Conservation (phyloP, 257 asterid species). For the Solanum chaucha region DNA sequence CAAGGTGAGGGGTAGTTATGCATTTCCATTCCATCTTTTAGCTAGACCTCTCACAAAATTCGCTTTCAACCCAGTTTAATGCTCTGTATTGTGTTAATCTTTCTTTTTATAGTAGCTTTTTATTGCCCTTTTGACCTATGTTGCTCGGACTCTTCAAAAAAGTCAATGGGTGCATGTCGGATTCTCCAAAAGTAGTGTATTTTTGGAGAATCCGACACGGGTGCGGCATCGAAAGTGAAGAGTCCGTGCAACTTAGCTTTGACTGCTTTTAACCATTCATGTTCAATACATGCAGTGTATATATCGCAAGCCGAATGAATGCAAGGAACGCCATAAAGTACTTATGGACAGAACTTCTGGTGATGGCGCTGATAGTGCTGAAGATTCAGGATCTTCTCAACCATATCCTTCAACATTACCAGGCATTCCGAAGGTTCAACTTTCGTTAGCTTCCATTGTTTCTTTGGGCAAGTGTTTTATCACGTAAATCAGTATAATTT, state of each 20-base stretch:
- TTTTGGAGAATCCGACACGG: too few relatives aligned
- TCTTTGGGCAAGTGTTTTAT: not conserved
- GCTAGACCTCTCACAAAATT: not conserved
- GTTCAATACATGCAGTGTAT: slow-evolving; percentile 36
- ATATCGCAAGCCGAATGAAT: slow-evolving; percentile 87
- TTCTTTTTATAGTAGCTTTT: not conserved
- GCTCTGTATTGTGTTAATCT: not conserved
- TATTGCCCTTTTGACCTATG: not conserved
- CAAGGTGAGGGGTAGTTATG: slow-evolving; percentile 45
- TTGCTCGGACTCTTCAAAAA: too few relatives aligned
- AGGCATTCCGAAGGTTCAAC: slow-evolving; percentile 87
- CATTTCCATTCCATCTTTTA: not conserved
- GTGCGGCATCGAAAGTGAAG: too few relatives aligned
- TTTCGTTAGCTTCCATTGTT: slow-evolving; percentile 1
- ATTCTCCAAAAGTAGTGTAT: too few relatives aligned
- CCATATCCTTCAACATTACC: slow-evolving; percentile 88
- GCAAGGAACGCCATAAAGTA: slow-evolving; percentile 87
- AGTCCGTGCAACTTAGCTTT: too few relatives aligned
- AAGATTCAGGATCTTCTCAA: slow-evolving; percentile 95
- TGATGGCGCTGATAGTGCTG: slow-evolving; percentile 96
- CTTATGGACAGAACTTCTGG: slow-evolving; percentile 69
- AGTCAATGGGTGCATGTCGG: too few relatives aligned
- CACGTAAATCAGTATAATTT: slow-evolving; percentile 4
- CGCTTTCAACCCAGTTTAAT: not conserved
- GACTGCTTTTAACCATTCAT: not conserved